These are phyloP conservation scores for Arthrobotrys sinensis DNA, from an alignment of 2,329 filamentous ascomycete genomes.

Conservation along the genomic window DNA sequence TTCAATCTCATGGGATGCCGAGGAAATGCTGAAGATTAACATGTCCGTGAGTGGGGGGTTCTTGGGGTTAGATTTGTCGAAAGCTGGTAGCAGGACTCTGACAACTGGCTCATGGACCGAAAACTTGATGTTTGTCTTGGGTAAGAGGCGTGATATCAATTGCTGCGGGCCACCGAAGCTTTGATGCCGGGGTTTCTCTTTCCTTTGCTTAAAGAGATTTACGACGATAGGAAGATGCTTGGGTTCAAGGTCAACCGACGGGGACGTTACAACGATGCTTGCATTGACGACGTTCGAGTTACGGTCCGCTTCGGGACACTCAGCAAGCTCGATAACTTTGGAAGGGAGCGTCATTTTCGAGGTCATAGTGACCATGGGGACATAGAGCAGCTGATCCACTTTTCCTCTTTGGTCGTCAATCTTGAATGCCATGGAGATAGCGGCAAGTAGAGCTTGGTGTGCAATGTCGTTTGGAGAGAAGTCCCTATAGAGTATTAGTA, in stretches of 20 bases:
- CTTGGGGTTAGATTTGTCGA: slow-evolving; percentile 72
- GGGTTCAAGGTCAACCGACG: slow-evolving; percentile 92
- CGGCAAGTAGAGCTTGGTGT: slow-evolving; percentile 92
- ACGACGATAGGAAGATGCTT: slow-evolving; percentile 89
- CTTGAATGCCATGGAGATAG: slow-evolving; percentile 91
- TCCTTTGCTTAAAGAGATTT: slow-evolving; percentile 76
- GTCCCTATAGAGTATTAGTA: slow-evolving; percentile 71
- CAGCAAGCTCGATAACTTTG: slow-evolving; percentile 87
- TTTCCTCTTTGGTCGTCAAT: slow-evolving; percentile 90
- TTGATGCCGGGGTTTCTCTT: slow-evolving; percentile 67
- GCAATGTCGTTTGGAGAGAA: slow-evolving; percentile 93
- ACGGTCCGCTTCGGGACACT: slow-evolving; percentile 80
- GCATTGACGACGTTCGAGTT: slow-evolving; percentile 97
- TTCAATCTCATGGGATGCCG: slow-evolving; percentile 91
- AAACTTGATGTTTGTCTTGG: slow-evolving; percentile 94
- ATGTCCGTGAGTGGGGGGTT: slow-evolving; percentile 90
- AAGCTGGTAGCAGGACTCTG: slow-evolving; percentile 86
- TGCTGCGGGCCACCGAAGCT: slow-evolving; percentile 70
- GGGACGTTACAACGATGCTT: slow-evolving; percentile 95
- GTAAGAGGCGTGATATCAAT: slow-evolving; percentile 89
- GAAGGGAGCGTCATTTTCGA: slow-evolving; percentile 94
- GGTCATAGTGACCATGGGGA: slow-evolving; percentile 97
- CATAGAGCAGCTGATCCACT: slow-evolving; percentile 88
- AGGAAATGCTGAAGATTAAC: slow-evolving; percentile 94
- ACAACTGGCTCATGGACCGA: slow-evolving; percentile 97